Evolutionary conservation across 371 early-diverging fungal genomes (phyloP).

Genomic region (Rhizopus delemar): DNA sequence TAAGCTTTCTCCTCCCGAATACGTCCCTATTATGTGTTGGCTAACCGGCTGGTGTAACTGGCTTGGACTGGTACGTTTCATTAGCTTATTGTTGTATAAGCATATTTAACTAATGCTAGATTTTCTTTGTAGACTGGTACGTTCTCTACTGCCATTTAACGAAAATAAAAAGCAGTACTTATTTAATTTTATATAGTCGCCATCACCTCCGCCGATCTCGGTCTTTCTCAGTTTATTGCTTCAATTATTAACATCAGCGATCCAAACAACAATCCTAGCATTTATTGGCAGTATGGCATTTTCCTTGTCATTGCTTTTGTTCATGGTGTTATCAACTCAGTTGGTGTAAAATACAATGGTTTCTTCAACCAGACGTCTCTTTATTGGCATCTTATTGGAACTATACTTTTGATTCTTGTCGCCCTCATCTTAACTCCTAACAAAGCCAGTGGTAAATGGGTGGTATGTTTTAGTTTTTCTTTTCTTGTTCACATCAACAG

Average conservation of each 20-base stretch:
- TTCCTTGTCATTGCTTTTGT: conserved; percentile 51
- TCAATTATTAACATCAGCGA: conserved; percentile 46
- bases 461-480: conserved; percentile 26
- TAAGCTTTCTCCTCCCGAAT: conserved; percentile 53
- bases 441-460: conserved; percentile 47
- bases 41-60: conserved; percentile 63
- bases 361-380: conserved; percentile 58
- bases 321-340: conserved; percentile 61
- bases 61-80: conserved; percentile 47
- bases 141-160: neutral
- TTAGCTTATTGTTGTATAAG: no score
- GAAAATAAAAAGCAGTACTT: neutral
- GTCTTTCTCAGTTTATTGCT: conserved; percentile 52
- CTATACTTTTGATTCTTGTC: conserved; percentile 56
- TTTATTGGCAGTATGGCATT: conserved; percentile 45
- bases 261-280: conserved; percentile 36
- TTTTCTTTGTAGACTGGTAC: conserved; percentile 24
- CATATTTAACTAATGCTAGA: no score
- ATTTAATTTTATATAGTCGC: conserved; percentile 25
- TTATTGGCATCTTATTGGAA: conserved; percentile 65
- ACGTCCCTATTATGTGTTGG: conserved; percentile 61
- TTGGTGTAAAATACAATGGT: conserved; percentile 54
- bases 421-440: conserved; percentile 54
- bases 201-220: conserved; percentile 56
- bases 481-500: neutral